A percentile compares a stretch with the other conserved stretches of the same genome.
Conservation (phyloP, 805 yeast genomes). For the Teunomyces stri region DNA sequence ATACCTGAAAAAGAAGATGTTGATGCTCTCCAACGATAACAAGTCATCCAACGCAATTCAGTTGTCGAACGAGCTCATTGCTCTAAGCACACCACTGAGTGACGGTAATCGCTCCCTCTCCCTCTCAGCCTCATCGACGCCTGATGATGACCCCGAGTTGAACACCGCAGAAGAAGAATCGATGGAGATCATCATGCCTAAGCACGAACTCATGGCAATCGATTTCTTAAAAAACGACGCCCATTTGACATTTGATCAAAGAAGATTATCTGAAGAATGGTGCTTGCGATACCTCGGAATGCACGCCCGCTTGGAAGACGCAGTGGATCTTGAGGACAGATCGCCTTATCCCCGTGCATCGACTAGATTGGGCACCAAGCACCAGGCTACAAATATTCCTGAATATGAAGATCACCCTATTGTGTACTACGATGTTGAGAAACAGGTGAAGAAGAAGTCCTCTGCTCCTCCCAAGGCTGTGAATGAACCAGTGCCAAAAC, state of each 20-base stretch:
- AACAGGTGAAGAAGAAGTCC: conserved; percentile 8
- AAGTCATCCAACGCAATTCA: conserved; percentile 39
- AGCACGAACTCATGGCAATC: conserved; percentile 57
- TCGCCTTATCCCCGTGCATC: conserved; percentile 76
- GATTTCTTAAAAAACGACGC: conserved; percentile 50
- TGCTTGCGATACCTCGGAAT: conserved; percentile 75
- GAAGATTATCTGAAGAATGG: conserved; percentile 72
- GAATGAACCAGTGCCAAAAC: conserved; percentile 12
- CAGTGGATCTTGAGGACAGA: conserved; percentile 70
- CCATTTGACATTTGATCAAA: conserved; percentile 36
- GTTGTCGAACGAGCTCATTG: conserved; percentile 20
- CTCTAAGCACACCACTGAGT: conserved; percentile 9
- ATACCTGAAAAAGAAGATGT: conserved; percentile 34
- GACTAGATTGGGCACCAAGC: conserved; percentile 69
- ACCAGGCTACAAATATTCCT: conserved; percentile 65
- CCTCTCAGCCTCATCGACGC: not conserved
- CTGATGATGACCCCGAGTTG: conserved; percentile 7
- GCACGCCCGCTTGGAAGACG: conserved; percentile 72
- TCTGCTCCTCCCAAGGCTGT: conserved; percentile 7
- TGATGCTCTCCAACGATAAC: conserved; percentile 44
- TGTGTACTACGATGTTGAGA: conserved; percentile 55
- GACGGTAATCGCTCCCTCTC: conserved; percentile 1
- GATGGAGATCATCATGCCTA: conserved; percentile 32
- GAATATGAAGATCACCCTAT: conserved; percentile 63
- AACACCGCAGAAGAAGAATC: conserved; percentile 9